Conservation (phyloP, 2,329 filamentous ascomycete species). For the Penicillium sp. region DNA sequence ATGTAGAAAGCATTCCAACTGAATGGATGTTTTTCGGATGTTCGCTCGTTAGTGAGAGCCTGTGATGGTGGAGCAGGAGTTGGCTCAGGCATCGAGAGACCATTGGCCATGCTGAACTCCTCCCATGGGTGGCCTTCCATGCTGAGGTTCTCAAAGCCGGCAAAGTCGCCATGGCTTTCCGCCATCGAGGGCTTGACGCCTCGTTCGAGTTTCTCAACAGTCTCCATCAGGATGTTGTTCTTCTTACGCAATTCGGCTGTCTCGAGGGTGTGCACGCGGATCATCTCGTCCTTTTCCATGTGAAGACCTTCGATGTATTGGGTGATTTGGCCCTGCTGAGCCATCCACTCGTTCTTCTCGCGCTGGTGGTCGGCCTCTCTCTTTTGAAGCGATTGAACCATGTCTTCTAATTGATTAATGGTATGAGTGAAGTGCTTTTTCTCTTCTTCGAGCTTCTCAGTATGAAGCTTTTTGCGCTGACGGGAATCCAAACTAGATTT, state of each 20-base stretch:
- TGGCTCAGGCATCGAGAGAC: conserved; percentile 47
- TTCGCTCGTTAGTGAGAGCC: conserved; percentile 40
- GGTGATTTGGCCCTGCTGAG: conserved; percentile 71
- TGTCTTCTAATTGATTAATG: conserved; percentile 76
- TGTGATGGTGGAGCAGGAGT: conserved; percentile 30
- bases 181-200: conserved; percentile 46
- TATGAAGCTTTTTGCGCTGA: conserved; percentile 97
- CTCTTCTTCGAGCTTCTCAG: conserved; percentile 92
- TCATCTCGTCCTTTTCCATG: conserved; percentile 88
- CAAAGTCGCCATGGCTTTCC: conserved; percentile 65
- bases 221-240: conserved; percentile 74
- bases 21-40: conserved; percentile 57
- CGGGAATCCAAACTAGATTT: conserved; percentile 78
- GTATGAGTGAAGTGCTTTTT: conserved; percentile 84
- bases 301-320: conserved; percentile 73
- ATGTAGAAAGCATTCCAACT: conserved; percentile 73
- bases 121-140: conserved; percentile 80
- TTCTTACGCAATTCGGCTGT: conserved; percentile 90
- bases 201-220: conserved; percentile 50
- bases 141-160: conserved; percentile 77
- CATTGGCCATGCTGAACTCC: conserved; percentile 72
- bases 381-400: conserved; percentile 65
- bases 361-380: conserved; percentile 52
- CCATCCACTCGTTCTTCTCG: conserved; percentile 63
- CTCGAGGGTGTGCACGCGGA: conserved; percentile 83